Evolutionary conservation across 768 basidiomycete species (phyloP).

Genomic region (Mrakia hoshinonis): DNA sequence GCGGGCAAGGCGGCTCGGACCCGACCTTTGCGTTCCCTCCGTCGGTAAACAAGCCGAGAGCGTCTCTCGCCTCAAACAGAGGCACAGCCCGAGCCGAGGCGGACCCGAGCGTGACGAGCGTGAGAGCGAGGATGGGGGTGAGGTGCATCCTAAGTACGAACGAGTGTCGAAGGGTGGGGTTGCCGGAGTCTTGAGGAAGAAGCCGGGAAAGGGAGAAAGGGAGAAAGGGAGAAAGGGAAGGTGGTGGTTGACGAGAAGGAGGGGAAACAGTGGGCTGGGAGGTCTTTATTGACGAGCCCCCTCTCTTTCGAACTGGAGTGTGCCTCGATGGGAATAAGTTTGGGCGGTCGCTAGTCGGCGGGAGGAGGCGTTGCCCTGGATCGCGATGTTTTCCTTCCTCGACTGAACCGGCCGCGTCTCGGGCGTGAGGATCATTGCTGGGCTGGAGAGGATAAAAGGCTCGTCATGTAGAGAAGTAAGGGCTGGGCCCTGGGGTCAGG

Average conservation of each 20-base stretch:
- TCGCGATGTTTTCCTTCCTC: too few species aligned
- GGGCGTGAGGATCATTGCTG: too few species aligned
- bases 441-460: too few species aligned
- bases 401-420: too few species aligned
- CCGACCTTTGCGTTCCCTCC: not conserved
- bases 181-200: not conserved
- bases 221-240: not conserved
- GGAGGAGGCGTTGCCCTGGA: too few species aligned
- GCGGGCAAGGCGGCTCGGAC: slow-evolving; percentile 2
- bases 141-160: not conserved
- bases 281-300: too few species aligned
- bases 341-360: too few species aligned
- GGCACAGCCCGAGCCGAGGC: slow-evolving; percentile 4
- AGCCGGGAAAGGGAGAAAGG: not conserved
- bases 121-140: slow-evolving; percentile 1
- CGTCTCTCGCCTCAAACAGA: not conserved
- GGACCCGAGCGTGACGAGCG: slow-evolving; percentile 1
- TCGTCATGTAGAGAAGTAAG: too few species aligned
- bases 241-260: not conserved
- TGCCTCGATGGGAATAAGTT: too few species aligned
- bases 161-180: not conserved
- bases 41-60: not conserved
- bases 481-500: too few species aligned
- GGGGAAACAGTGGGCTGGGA: too few species aligned
- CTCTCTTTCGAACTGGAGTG: too few species aligned